A percentile compares a stretch with the other conserved stretches of the same genome.
These are phyloP conservation scores for Physcia stellaris DNA, from an alignment of 495 filamentous ascomycete species.

Conservation along the genomic window DNA sequence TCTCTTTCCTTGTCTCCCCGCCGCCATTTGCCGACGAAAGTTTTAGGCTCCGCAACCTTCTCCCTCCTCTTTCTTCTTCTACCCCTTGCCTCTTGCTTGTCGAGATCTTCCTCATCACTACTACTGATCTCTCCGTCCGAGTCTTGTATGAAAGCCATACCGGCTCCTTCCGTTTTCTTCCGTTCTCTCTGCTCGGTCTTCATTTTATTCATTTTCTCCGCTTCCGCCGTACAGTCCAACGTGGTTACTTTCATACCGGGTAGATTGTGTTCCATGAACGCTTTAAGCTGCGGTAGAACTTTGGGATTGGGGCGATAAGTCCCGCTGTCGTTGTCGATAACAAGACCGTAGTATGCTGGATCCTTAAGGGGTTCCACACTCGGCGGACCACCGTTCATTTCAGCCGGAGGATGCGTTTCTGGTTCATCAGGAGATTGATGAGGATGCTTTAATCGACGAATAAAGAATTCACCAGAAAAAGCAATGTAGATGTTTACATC, in stretches of 20 bases:
- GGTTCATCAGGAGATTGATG: conserved; percentile 17
- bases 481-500: conserved; percentile 83
- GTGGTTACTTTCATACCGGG: conserved; percentile 58
- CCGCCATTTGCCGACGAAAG: conserved; percentile 4
- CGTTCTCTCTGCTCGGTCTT: conserved; percentile 48
- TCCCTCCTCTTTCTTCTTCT: conserved; percentile 10
- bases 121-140: conserved; percentile 49
- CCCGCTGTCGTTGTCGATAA: conserved; percentile 91
- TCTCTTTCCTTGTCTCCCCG: conserved; percentile 11
- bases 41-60: conserved; percentile 7
- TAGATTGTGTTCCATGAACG: conserved; percentile 56
- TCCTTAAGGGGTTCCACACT: conserved; percentile 33
- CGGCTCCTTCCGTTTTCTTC: conserved; percentile 51
- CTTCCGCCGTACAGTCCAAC: conserved; percentile 52
- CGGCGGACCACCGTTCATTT: conserved; percentile 23
- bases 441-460: conserved; percentile 48
- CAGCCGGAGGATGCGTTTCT: conserved; percentile 21
- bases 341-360: conserved; percentile 62
- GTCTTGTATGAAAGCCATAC: conserved; percentile 53
- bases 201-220: conserved; percentile 44
- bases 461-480: conserved; percentile 85
- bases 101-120: conserved; percentile 61
- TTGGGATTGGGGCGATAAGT: conserved; percentile 79
- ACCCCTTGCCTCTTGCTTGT: conserved; percentile 28
- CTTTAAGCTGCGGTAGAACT: conserved; percentile 51